Conservation (phyloP, 2,329 filamentous ascomycete species). For the Penicillium italicum region DNA sequence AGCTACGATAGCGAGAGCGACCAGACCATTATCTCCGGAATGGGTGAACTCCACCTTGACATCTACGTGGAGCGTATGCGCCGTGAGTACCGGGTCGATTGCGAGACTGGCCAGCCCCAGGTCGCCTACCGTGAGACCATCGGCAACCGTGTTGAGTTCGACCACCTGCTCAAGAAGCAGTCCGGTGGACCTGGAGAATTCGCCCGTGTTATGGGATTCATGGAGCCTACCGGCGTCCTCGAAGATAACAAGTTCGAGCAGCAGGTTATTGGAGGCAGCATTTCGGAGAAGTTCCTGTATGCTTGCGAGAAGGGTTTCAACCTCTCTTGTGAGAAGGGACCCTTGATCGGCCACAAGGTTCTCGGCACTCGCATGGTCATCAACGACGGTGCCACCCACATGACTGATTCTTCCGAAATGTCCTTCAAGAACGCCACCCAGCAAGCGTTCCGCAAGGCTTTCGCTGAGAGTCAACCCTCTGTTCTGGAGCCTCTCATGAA, state of each 20-base stretch:
- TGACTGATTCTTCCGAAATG: conserved; percentile 96
- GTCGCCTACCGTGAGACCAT: conserved; percentile 97
- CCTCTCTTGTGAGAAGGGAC: conserved; percentile 75
- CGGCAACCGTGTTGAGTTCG: conserved; percentile 73
- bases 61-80: conserved; percentile 97
- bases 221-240: conserved; percentile 76
- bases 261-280: conserved; percentile 81
- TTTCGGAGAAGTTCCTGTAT: conserved; percentile 91
- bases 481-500: conserved; percentile 98
- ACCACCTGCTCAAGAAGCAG: conserved; percentile 93
- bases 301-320: conserved; percentile 96
- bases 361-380: conserved; percentile 87
- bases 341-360: conserved; percentile 87
- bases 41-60: conserved; percentile 95
- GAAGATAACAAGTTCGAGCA: conserved; percentile 80
- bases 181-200: conserved; percentile 93
- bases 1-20: conserved; percentile 88
- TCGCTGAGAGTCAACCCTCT: conserved; percentile 72
- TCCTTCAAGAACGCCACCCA: conserved; percentile 93
- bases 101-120: conserved; percentile 90
- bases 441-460: conserved; percentile 94
- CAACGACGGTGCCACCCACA: conserved; percentile 94
- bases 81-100: conserved; percentile 94
- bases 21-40: conserved; percentile 96
- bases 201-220: conserved; percentile 83